phyloP scores from a whole-genome alignment of 1,284 basidiomycete genomes.

The Austropuccinia psidii region DNA sequence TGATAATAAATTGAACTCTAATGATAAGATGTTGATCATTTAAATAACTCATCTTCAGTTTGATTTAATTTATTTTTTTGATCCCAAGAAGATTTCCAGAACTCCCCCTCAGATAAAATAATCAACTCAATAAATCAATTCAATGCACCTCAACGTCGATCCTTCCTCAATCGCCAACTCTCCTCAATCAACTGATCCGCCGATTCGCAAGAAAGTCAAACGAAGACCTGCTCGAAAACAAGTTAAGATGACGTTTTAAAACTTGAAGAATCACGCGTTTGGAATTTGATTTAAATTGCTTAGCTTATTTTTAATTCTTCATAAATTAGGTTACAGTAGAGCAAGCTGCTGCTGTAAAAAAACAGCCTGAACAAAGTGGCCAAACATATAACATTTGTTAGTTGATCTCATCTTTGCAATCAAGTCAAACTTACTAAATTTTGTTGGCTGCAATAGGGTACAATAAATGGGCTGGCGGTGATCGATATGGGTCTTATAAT shows the following conservation, averaged over 20 bases:
- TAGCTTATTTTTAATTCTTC: neutral
- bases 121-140: too few species aligned
- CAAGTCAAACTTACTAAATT: too few species aligned
- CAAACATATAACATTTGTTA: conserved; percentile 72
- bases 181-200: neutral
- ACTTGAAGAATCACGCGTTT: neutral
- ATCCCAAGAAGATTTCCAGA: too few species aligned
- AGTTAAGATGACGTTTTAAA: conserved; percentile 23
- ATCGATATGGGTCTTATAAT: conserved; percentile 84
- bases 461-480: conserved; percentile 96
- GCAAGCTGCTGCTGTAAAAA: conserved; percentile 77
- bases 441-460: conserved; percentile 81
- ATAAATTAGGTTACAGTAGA: conserved; percentile 59
- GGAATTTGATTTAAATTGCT: neutral
- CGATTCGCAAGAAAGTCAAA: conserved; percentile 43
- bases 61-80: too few species aligned
- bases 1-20: too few species aligned
- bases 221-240: conserved; percentile 45
- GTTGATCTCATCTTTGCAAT: conserved; percentile 47
- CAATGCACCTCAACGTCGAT: too few species aligned
- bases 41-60: too few species aligned
- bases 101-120: too few species aligned
- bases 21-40: too few species aligned
- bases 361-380: conserved; percentile 77
- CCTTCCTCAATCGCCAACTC: neutral